Conservation (phyloP, 768 basidiomycete species). For the Cystofilobasidium ferigula region DNA sequence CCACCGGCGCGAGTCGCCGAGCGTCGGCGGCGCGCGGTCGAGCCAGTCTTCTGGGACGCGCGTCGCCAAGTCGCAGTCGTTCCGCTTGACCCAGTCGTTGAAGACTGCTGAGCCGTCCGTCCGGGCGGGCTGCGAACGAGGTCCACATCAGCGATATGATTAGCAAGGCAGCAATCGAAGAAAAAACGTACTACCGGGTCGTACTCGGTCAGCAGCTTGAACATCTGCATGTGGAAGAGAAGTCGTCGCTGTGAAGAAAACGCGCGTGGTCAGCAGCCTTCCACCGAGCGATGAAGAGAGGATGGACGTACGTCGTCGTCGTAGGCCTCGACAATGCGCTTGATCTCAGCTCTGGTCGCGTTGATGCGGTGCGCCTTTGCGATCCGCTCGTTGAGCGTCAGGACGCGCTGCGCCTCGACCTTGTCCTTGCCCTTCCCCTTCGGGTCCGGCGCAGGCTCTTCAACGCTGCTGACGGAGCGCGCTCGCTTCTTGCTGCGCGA, state of each 20-base stretch:
- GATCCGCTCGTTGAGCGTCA: neutral
- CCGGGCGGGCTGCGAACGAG: neutral
- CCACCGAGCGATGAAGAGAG: neutral
- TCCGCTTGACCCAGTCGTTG: neutral
- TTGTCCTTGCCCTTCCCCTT: conserved; percentile 1
- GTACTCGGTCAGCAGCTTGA: neutral
- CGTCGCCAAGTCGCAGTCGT: neutral
- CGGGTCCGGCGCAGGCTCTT: neutral
- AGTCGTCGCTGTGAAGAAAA: neutral
- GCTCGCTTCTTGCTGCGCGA: neutral
- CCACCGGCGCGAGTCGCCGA: neutral
- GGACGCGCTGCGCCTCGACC: neutral
- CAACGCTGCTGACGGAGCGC: neutral
- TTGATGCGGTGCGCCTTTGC: neutral
- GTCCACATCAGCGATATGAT: no score
- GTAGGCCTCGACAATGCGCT: neutral
- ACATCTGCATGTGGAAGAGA: neutral
- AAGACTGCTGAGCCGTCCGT: neutral
- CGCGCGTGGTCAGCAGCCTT: neutral
- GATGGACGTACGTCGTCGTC: neutral
- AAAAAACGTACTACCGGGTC: neutral
- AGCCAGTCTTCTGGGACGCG: neutral
- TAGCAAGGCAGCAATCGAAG: neutral
- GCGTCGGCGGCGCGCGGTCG: neutral
- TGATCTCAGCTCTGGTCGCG: neutral